Percentiles rank a stretch among this genome's conserved stretches.
Conservation (phyloP, 352 stramenopile species). For the Globisporangium polare region DNA sequence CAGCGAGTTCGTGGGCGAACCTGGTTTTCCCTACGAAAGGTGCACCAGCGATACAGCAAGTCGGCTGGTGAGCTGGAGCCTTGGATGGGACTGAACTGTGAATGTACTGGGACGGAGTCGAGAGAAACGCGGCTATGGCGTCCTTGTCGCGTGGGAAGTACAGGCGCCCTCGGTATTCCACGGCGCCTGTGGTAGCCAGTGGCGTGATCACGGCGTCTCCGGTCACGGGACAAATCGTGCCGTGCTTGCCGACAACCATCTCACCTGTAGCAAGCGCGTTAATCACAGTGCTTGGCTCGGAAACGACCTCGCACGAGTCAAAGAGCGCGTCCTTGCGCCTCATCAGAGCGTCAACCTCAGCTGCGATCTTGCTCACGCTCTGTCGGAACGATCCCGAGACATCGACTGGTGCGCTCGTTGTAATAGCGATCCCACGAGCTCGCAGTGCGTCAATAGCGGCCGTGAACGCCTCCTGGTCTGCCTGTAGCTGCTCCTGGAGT, state of each 20-base stretch:
- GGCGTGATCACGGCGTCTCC: conserved; percentile 9
- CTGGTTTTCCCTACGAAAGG: conserved; percentile 15
- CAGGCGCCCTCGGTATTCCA: conserved; percentile 40
- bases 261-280: conserved; percentile 36
- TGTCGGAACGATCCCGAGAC: conserved; percentile 29
- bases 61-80: neutral
- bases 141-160: conserved; percentile 49
- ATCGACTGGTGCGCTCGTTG: conserved; percentile 15
- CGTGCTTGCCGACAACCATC: conserved; percentile 50
- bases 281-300: conserved; percentile 6
- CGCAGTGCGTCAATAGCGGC: conserved; percentile 31
- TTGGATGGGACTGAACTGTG: neutral
- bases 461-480: conserved; percentile 35
- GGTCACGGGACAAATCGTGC: conserved; percentile 35
- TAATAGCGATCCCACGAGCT: conserved; percentile 31
- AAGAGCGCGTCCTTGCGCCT: conserved; percentile 38
- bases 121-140: conserved; percentile 15
- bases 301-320: conserved; percentile 35
- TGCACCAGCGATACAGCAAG: conserved; percentile 14
- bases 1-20: conserved; percentile 10
- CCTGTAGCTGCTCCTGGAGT: conserved; percentile 37
- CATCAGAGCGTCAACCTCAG: conserved; percentile 29
- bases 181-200: conserved; percentile 15
- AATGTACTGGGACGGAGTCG: conserved; percentile 16
- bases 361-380: conserved; percentile 25